These are phyloP conservation scores for Candida jianshihensis DNA, from an alignment of 805 yeast genomes.

Conservation along the genomic window DNA sequence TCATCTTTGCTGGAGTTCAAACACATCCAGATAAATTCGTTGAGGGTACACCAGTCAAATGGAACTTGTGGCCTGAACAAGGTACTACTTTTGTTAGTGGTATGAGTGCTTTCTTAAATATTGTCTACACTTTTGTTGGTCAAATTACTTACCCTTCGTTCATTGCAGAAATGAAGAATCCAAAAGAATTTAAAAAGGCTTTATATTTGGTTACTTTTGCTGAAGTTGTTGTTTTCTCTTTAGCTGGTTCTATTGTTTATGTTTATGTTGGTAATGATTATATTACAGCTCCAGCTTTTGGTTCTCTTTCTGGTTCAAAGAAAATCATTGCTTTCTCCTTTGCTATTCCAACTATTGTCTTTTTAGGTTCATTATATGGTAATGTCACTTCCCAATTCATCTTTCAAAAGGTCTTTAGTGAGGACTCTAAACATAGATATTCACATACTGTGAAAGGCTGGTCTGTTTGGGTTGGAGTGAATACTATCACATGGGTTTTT, in stretches of 20 bases:
- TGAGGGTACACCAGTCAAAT: constrained; percentile 32
- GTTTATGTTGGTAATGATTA: constrained; percentile 51
- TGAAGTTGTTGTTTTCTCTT: constrained; percentile 42
- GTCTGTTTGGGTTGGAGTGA: constrained; percentile 42
- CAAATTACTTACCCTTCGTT: constrained; percentile 59
- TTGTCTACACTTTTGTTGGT: constrained; percentile 58
- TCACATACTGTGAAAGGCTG: constrained; percentile 46
- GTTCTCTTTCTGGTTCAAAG: constrained; percentile 38
- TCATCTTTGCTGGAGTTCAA: constrained; percentile 48
- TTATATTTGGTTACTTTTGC: constrained; percentile 42
- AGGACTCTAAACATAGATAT: constrained; percentile 35
- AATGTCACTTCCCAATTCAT: constrained; percentile 49
- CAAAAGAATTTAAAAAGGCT: constrained; percentile 52
- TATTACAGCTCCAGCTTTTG: constrained; percentile 55
- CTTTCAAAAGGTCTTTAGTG: constrained; percentile 38
- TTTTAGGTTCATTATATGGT: constrained; percentile 48
- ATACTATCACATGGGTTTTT: constrained; percentile 38
- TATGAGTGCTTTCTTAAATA: constrained; percentile 51
- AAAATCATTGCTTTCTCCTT: constrained; percentile 54
- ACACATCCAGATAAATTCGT: constrained; percentile 38
- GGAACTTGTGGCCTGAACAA: constrained; percentile 41
- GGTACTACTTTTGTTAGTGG: constrained; percentile 49
- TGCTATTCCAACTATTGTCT: constrained; percentile 51
- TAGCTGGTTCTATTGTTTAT: constrained; percentile 52
- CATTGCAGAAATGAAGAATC: constrained; percentile 52